Base-by-base conservation (phyloP, 768 basidiomycete genomes). In the Rhizopogon sp. region DNA sequence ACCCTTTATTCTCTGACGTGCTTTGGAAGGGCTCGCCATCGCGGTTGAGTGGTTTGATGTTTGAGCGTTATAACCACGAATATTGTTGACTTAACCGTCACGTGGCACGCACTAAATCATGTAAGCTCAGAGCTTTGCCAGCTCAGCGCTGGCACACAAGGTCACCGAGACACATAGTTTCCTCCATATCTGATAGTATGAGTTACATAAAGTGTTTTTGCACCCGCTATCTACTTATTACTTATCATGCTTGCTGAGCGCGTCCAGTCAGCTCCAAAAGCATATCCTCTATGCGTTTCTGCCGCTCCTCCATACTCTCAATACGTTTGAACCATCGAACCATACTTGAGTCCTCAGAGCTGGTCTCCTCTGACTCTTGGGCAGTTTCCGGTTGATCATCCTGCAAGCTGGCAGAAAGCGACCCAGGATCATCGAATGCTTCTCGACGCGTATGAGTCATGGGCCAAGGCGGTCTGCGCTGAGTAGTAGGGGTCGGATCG, bases 261-360 rank as follows among this genome's bases (percentile, higher is more conserved):
- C 39, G 35, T 16, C 47, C 47, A 25, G 39, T 35, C 35, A 76
- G 62, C 44, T 72, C 67, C 22, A 72, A 44, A 41, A 82, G 69
- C 50, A 82, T 52, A 1, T 73, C 71, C 61, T 81, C 79, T 39
- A 81, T 80, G 52, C 80, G 69, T 56, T 72, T 63, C 62, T 82
- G 80, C 50, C 69, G 61, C 55, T 65, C 66, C 55, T 81, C 80
- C 28, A 81, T 74, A 33, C 58, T 54, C 10, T 70, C 70, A 53
- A 82, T 61, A 47, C 74, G 66, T 56, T 64, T 66, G 49, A 64
- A 64, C 63, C 72, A 66, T 35, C 60, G 65, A 5, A 59, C 5
- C 58, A 62, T 59, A 20, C 70, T 63, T 33, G 57, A 67, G 20
- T 61, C 67, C 31, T 62, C 64, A 20, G 65, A 66, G 43, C 62